These are phyloP conservation scores for Cadophora luteo-olivacea DNA, from an alignment of 2,329 filamentous ascomycete genomes.

Conservation along the genomic window DNA sequence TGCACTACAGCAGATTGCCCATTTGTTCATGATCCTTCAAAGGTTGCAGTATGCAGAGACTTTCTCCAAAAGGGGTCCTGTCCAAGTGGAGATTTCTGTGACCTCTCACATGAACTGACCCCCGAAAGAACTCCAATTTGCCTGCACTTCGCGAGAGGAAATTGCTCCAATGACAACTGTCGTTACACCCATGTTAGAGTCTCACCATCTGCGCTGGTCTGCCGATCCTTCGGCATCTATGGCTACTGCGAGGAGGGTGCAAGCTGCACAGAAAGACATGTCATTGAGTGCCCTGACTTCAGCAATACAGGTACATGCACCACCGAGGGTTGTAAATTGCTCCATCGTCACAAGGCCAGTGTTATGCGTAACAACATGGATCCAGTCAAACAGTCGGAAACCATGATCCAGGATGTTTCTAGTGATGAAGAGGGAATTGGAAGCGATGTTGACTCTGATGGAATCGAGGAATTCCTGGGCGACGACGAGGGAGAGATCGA, in stretches of 20 bases:
- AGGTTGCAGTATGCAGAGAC: constrained; percentile 89
- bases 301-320: constrained; percentile 88
- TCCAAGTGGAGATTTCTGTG: constrained; percentile 78
- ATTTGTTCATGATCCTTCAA: constrained; percentile 83
- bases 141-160: constrained; percentile 87
- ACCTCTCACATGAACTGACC: constrained; percentile 86
- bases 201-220: constrained; percentile 79
- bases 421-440: constrained; percentile 79
- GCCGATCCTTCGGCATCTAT: constrained; percentile 81
- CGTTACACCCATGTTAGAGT: constrained; percentile 86
- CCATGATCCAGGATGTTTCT: constrained; percentile 72
- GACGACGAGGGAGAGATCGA: constrained; percentile 59
- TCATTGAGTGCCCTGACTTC: constrained; percentile 93
- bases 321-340: constrained; percentile 80
- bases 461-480: constrained; percentile 69
- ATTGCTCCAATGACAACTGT: constrained; percentile 86
- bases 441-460: constrained; percentile 80
- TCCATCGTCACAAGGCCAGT: constrained; percentile 87
- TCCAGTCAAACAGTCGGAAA: constrained; percentile 51
- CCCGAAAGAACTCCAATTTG: constrained; percentile 87
- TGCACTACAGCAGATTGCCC: constrained; percentile 83
- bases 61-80: constrained; percentile 83
- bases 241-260: constrained; percentile 89
- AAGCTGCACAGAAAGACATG: constrained; percentile 81
- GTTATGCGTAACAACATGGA: constrained; percentile 70